Base-by-base conservation (phyloP, 169 alveolate species). In the Eimeria tenella region DNA sequence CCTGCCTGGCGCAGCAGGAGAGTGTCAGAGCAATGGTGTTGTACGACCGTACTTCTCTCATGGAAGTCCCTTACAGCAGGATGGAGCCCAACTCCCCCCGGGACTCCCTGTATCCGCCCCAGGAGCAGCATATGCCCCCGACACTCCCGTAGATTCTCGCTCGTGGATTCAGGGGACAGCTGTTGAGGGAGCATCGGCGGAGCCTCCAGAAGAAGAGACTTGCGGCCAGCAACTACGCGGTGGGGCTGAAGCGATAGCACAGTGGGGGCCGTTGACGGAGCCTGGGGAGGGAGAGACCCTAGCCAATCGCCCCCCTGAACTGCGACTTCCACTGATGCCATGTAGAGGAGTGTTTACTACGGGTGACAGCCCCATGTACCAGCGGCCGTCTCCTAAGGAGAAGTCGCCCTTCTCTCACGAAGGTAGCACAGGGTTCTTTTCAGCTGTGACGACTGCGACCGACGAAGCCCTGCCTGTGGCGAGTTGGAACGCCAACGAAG, bases 341-440 rank as follows among this genome's bases (percentile, higher is more conserved):
- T 82, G 90, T 53, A 58, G 90, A 56, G 90, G 75, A 4, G 90
- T 82, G 49, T 82, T 82, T 53, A 82, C 90, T 25, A 82, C 90
- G 21, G 90, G 74, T 42, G 90, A 82, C 23, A 82, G 90, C 62
- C 90, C 90, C 52, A 82, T 82, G 90, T 82, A 55, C 62, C 74
- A 63, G 74, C 23, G 90, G 53, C 58, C 73, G 49, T 82, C 90
- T 74, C 74, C 90, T 10, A 82, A 55, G 58, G 90, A 58, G 56
- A 17, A 63, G 52, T 82, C 90, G 13, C 70, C 90, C 56, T 82
- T 82, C 56, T 55, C 74, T 10, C 63, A 42, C 10, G 90, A 82
- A 56, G 74, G 74, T 1, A 58, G 5, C 56, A 82, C 90, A 19
- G 90, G 90, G n/a, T 82, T 82, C 90, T 75, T 75, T 42, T 82